phyloP scores from a whole-genome alignment of 106 monocot species.

The Dioscorea dumetorum region DNA sequence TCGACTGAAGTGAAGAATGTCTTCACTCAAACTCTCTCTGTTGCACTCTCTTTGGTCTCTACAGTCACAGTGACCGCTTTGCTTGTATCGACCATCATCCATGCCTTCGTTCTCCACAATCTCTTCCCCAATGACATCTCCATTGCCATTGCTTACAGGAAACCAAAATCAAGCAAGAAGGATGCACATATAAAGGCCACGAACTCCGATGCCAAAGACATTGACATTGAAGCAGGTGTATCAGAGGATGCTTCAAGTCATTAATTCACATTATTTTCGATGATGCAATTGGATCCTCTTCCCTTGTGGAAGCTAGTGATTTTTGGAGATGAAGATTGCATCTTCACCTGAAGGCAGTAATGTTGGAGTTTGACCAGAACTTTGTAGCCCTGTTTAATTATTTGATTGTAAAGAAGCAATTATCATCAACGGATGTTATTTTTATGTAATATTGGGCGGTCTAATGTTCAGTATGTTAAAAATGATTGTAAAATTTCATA shows the following conservation, averaged over 20 bases:
- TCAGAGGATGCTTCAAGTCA: background rate
- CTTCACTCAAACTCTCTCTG: slow-evolving; percentile 32
- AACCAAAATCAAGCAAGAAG: slow-evolving; percentile 33
- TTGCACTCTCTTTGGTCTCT: slow-evolving; percentile 41
- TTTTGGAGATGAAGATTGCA: slow-evolving; percentile 3
- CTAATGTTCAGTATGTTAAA: too few species aligned
- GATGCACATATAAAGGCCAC: slow-evolving; percentile 15
- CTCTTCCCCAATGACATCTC: slow-evolving; percentile 82
- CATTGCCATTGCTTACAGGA: slow-evolving; percentile 59
- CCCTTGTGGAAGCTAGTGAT: background rate
- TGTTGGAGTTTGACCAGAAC: background rate
- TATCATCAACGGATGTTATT: too few species aligned
- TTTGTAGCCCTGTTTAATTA: background rate
- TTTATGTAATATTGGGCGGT: too few species aligned
- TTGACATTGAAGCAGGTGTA: background rate
- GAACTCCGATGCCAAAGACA: slow-evolving; percentile 12
- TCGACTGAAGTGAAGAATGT: slow-evolving; percentile 33
- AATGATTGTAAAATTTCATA: too few species aligned
- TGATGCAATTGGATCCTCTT: slow-evolving; percentile 4
- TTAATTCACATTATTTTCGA: background rate
- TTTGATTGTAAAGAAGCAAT: too few species aligned
- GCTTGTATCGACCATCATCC: slow-evolving; percentile 47
- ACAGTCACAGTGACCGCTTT: slow-evolving; percentile 48
- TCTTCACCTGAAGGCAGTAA: background rate
- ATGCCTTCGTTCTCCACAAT: slow-evolving; percentile 56